phyloP scores from a whole-genome alignment of 345 rosid species.

The Orychophragmus violaceus region DNA sequence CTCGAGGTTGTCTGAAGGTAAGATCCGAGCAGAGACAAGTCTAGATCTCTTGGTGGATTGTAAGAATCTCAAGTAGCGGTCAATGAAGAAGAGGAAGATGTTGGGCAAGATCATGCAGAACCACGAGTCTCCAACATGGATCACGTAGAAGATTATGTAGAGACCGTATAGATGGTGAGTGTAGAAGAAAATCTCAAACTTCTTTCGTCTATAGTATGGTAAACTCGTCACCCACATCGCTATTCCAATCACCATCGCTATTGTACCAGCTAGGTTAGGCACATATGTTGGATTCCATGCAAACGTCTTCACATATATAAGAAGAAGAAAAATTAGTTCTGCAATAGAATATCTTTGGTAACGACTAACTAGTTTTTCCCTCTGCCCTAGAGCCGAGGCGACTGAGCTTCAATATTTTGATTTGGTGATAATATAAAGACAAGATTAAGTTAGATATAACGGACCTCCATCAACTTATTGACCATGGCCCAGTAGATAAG shows the following conservation, averaged over 20 bases:
- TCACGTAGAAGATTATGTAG: conserved; percentile 45
- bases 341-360: neutral
- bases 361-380: neutral
- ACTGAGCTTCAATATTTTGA: neutral
- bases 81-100: conserved; percentile 57
- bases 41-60: conserved; percentile 44
- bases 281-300: conserved; percentile 49
- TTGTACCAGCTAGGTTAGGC: conserved; percentile 51
- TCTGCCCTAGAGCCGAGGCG: neutral
- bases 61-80: conserved; percentile 57
- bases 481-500: conserved; percentile 52
- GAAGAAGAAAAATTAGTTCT: neutral
- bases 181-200: conserved; percentile 57
- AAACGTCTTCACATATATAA: conserved; percentile 29
- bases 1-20: conserved; percentile 45
- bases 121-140: conserved; percentile 59
- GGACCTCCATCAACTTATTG: conserved; percentile 40
- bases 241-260: conserved; percentile 44
- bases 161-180: conserved; percentile 44
- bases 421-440: neutral
- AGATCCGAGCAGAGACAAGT: conserved; percentile 43
- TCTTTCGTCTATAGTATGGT: conserved; percentile 38
- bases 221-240: conserved; percentile 59
- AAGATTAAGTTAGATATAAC: neutral
- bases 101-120: conserved; percentile 52